Evolutionary conservation across 257 asterid species (phyloP), one percentile per base, ranked within the genome.

Genomic region (Leonotis leonurus): DNA sequence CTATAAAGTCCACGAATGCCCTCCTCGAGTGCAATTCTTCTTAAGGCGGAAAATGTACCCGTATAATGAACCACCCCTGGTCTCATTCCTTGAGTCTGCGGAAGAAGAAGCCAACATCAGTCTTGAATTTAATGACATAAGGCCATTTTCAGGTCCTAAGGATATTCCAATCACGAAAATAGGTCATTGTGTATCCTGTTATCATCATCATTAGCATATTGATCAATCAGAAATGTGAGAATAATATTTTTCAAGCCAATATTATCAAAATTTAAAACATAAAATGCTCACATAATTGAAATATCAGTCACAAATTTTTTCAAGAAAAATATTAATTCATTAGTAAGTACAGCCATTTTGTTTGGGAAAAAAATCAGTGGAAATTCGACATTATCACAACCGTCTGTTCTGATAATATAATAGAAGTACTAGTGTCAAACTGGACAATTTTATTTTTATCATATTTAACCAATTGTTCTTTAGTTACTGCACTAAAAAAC

Each of bases 1-100:
- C 97, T 92, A 76, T 89, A 92, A 61, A 92, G 73, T 62, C 98
- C 98, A 65, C 93, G 90, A 45, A 88, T 73, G 48, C 95, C 97
- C 89, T 93, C 97, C 74, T 87, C 86, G 13, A 55, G 86, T n/a
- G 89, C 83, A 59, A 93, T 93, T 75, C 86, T 85, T 73, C 85
- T 74, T 60, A 89, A 78, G 52, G 96, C 97, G 57, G 96, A 85
- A 3, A 89, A 57, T 27, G 99, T 93, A 68, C 91, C 78, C 62
- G 70, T 73, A 68, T 93, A 93, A 37, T 86, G 96, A 56, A 87
- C 80, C 64, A 80, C 79, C 24, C 83, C 85, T 3, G 50, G 67
- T 71, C 86, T 81, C 81, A 86, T 73, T 72, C 90, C 97, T 76
- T 92, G 85, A 21, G 82, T 71, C 95, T 93, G 77, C 65, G 58